Evolutionary conservation across 164 flowering plant species (phyloP).

Genomic region (Chloranthus sessilifolius): DNA sequence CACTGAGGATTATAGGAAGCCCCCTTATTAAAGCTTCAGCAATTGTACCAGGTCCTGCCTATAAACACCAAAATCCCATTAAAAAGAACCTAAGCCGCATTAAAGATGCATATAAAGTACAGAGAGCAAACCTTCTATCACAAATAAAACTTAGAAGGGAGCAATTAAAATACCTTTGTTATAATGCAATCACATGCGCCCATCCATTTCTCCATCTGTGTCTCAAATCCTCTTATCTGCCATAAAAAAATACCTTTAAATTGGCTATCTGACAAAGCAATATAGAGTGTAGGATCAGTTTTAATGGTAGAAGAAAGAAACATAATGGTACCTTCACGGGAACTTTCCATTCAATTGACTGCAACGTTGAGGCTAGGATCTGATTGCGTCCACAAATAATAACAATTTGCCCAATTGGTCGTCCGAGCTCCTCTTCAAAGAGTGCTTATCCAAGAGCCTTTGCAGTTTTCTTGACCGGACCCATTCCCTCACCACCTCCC

Average conservation of each 20-base stretch:
- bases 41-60: constrained; percentile 99
- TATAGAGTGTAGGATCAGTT: background rate
- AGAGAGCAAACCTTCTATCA: background rate
- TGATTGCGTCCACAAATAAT: constrained; percentile 82
- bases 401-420: constrained; percentile 72
- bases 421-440: constrained; percentile 41
- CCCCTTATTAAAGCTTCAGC: constrained; percentile 95
- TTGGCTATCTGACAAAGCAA: background rate
- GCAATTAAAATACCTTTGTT: constrained; percentile 57
- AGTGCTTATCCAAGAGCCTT: constrained; percentile 68
- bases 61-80: background rate
- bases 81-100: background rate
- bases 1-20: constrained; percentile 93
- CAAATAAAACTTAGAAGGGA: too few species aligned
- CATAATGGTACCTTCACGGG: constrained; percentile 66
- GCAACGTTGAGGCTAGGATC: constrained; percentile 43
- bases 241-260: constrained; percentile 5
- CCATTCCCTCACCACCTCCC: constrained; percentile 99
- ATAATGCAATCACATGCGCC: constrained; percentile 98
- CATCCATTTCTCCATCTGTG: constrained; percentile 98
- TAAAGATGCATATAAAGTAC: background rate
- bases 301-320: background rate
- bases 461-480: constrained; percentile 88
- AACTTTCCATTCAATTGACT: constrained; percentile 64
- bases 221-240: constrained; percentile 85